Evolutionary conservation across 2,329 filamentous ascomycete species (phyloP).

Genomic region (Aspergillus felis): DNA sequence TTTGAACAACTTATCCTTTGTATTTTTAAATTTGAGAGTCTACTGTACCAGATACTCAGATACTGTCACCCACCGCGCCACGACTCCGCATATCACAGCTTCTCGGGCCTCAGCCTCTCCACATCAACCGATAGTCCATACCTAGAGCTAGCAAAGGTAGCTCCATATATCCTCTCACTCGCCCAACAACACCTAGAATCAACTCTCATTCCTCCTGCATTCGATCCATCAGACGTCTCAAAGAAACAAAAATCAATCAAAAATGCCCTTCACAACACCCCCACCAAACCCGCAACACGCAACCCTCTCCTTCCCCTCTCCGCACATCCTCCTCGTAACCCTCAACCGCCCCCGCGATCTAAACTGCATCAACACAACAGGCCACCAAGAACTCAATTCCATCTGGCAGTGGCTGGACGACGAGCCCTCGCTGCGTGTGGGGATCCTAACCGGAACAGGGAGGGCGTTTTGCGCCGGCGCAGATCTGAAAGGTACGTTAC

Average conservation of each 20-base stretch:
- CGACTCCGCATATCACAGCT: not conserved
- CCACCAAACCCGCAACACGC: slow-evolving; percentile 30
- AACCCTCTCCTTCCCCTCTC: slow-evolving; percentile 40
- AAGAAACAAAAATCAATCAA: not conserved
- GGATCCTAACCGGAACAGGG: slow-evolving; percentile 40
- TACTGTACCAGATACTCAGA: not conserved
- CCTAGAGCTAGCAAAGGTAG: not conserved
- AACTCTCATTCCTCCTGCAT: not conserved
- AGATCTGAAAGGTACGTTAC: slow-evolving; percentile 38
- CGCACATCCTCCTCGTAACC: slow-evolving; percentile 46
- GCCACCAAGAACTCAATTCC: slow-evolving; percentile 40
- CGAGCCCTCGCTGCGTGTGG: slow-evolving; percentile 39
- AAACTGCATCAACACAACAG: slow-evolving; percentile 43
- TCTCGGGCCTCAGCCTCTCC: not conserved
- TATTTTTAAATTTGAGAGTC: not conserved
- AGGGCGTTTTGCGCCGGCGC: slow-evolving; percentile 45
- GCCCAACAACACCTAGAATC: not conserved
- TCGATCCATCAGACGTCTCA: not conserved
- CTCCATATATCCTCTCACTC: not conserved
- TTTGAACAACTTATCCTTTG: not conserved
- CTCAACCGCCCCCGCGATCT: slow-evolving; percentile 41
- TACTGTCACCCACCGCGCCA: no score
- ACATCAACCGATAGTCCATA: not conserved
- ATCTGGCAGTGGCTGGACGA: slow-evolving; percentile 46
- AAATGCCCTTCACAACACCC: slow-evolving; percentile 27